Conservation (phyloP, 768 basidiomycete species). For the Suillus placidus region DNA sequence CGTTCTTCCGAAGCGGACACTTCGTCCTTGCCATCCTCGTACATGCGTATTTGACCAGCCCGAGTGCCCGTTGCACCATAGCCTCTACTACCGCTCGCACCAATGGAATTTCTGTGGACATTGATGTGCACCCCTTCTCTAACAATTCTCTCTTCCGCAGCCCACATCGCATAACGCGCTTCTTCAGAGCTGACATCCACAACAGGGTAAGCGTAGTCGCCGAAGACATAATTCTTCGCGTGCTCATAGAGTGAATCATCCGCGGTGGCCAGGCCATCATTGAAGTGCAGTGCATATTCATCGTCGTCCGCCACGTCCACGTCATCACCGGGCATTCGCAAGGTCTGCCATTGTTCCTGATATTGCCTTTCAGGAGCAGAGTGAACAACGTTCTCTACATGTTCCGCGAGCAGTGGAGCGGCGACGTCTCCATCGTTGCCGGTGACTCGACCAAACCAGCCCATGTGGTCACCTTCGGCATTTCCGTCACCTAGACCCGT, state of each 20-base stretch:
- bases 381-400: constrained; percentile 68
- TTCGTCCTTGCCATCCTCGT: constrained; percentile 15
- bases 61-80: constrained; percentile 33
- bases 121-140: constrained; percentile 22
- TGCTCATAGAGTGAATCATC: constrained; percentile 80
- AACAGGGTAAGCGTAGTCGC: constrained; percentile 88
- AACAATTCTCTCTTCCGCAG: constrained; percentile 32
- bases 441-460: constrained; percentile 16
- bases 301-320: constrained; percentile 38
- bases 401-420: constrained; percentile 71
- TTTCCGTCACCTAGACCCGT: constrained; percentile 40
- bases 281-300: constrained; percentile 36
- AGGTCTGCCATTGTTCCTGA: constrained; percentile 18
- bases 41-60: constrained; percentile 10
- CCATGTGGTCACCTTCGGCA: constrained; percentile 43
- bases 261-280: constrained; percentile 40
- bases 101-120: constrained; percentile 14
- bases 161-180: constrained; percentile 33
- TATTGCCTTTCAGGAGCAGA: constrained; percentile 57
- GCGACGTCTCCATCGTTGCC: constrained; percentile 60
- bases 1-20: constrained; percentile 12
- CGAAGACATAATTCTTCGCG: constrained; percentile 80
- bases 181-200: constrained; percentile 79
- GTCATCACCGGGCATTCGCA: constrained; percentile 25
- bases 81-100: constrained; percentile 12